These are phyloP conservation scores for Aspergillus tamarii DNA, from an alignment of 2,329 filamentous ascomycete species.

Conservation along the genomic window DNA sequence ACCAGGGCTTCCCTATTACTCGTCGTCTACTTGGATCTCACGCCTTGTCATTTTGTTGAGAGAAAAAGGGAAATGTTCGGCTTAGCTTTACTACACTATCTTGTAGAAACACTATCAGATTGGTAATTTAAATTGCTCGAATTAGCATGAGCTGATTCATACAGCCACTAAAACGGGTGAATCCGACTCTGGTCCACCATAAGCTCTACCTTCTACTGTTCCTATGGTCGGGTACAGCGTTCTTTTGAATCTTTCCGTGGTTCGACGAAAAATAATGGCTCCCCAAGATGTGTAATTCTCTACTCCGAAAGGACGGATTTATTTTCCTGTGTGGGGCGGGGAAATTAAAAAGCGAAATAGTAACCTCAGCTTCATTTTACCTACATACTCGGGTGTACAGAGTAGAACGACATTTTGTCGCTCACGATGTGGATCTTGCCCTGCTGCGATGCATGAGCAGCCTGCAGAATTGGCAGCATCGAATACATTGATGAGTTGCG, in stretches of 20 bases:
- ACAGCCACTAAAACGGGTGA: neutral
- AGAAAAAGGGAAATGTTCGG: neutral
- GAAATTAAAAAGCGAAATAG: neutral
- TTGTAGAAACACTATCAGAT: neutral
- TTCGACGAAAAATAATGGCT: neutral
- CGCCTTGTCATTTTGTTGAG: neutral
- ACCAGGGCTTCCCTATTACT: neutral
- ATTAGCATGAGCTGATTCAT: neutral
- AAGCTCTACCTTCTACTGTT: neutral
- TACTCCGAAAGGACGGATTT: neutral
- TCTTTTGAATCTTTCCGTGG: neutral
- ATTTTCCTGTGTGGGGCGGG: neutral
- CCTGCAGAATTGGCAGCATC: conserved; percentile 9
- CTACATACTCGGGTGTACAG: neutral
- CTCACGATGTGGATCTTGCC: neutral
- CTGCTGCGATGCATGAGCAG: conserved; percentile 7
- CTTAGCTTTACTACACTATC: neutral
- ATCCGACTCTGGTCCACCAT: conserved; percentile 1
- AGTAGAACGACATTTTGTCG: neutral
- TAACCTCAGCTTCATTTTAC: conserved; percentile 7
- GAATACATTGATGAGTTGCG: conserved; percentile 7
- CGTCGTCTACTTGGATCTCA: neutral
- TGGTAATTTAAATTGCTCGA: neutral
- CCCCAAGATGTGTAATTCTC: neutral
- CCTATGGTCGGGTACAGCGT: neutral